Conservation (phyloP, 2,329 filamentous ascomycete genomes). For the Alternaria panax region DNA sequence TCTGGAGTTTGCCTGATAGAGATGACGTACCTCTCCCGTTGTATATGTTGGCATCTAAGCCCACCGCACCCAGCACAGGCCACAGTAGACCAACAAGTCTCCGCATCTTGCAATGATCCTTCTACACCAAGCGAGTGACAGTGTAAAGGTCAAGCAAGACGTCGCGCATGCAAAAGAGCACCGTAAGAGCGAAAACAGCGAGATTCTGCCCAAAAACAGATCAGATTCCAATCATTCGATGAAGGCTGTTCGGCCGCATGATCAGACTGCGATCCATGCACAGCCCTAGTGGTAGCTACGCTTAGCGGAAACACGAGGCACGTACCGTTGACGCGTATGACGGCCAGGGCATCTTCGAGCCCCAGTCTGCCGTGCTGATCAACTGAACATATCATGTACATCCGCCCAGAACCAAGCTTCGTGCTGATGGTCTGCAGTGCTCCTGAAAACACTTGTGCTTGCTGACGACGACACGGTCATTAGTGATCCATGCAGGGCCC, state of each 20-base stretch:
- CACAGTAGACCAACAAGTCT: slow-evolving; percentile 25
- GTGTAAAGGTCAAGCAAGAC: slow-evolving; percentile 24
- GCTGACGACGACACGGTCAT: not conserved
- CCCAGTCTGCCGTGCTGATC: slow-evolving; percentile 33
- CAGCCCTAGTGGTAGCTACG: slow-evolving; percentile 20
- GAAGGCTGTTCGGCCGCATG: slow-evolving; percentile 10
- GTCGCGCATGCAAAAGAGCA: slow-evolving; percentile 8
- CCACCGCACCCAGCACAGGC: slow-evolving; percentile 25
- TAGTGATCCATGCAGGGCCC: not conserved
- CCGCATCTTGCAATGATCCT: slow-evolving; percentile 32
- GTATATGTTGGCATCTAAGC: slow-evolving; percentile 16
- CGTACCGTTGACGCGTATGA: slow-evolving; percentile 24
- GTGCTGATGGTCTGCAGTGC: not conserved
- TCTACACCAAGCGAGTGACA: slow-evolving; percentile 32
- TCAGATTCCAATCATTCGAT: slow-evolving; percentile 11
- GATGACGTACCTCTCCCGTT: slow-evolving; percentile 28
- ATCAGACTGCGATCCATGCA: slow-evolving; percentile 36
- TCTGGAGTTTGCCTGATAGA: not conserved
- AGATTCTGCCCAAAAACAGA: slow-evolving; percentile 10
- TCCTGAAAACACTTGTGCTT: not conserved
- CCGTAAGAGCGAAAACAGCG: slow-evolving; percentile 7
- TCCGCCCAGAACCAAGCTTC: slow-evolving; percentile 2
- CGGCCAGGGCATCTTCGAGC: slow-evolving; percentile 11
- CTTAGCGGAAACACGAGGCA: slow-evolving; percentile 24
- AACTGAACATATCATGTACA: slow-evolving; percentile 16